phyloP scores from a whole-genome alignment of 31 red algal genomes.

The Porphyra umbilicalis region DNA sequence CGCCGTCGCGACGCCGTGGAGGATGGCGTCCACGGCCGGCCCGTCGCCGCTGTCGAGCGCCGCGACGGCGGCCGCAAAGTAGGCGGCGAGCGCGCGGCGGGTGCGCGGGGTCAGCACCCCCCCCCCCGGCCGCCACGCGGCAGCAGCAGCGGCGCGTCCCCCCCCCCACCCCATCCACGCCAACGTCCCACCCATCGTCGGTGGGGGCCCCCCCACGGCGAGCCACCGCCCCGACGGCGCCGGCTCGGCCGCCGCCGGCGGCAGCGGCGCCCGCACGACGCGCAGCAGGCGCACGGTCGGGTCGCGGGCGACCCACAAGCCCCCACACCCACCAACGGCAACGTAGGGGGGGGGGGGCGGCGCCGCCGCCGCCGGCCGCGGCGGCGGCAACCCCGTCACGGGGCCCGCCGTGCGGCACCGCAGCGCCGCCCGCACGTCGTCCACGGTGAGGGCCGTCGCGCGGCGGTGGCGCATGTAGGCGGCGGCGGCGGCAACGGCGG shows the following conservation, averaged over 20 bases:
- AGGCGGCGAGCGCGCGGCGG: background rate
- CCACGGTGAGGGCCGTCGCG: background rate
- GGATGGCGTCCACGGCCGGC: background rate
- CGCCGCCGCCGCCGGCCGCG: background rate
- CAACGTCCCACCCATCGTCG: background rate
- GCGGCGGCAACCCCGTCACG: background rate
- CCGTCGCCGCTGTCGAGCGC: background rate
- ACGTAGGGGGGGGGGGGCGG: no score
- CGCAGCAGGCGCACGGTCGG: background rate
- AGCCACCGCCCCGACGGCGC: background rate
- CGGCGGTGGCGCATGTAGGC: background rate
- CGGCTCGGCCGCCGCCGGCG: background rate
- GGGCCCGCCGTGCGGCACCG: background rate
- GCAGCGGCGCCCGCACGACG: background rate
- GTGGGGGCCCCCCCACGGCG: background rate
- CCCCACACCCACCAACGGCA: no score
- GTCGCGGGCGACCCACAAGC: background rate
- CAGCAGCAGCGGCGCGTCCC: background rate
- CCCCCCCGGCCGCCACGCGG: background rate
- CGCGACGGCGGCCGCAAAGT: background rate
- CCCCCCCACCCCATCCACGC: background rate
- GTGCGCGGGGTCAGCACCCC: background rate
- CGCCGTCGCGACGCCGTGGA: background rate
- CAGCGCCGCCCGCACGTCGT: background rate
- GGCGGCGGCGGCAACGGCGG: background rate